Conservation (phyloP, 2,329 filamentous ascomycete species). For the Furcasterigmium furcatum region DNA sequence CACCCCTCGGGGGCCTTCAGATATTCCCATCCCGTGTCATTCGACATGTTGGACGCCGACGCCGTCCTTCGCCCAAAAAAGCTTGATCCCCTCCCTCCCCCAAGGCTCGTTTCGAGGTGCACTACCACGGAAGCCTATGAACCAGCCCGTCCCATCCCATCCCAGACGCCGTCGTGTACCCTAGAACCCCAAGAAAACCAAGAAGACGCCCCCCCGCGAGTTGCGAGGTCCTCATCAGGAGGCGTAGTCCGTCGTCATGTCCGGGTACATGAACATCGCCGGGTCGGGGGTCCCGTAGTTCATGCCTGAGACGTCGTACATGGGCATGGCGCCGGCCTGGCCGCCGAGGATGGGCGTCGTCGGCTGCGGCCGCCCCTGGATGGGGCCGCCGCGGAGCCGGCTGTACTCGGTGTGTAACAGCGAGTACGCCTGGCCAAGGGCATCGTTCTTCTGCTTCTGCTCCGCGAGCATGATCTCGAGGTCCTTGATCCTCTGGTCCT, state of each 20-base stretch:
- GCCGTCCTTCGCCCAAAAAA: too few relatives aligned
- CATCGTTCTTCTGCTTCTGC: constrained; percentile 51
- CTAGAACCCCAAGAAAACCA: too few relatives aligned
- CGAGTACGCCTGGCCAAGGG: constrained; percentile 51
- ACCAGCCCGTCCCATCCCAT: too few relatives aligned
- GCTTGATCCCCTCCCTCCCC: too few relatives aligned
- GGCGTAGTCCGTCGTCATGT: constrained; percentile 13
- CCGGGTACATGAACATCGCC: constrained; percentile 24
- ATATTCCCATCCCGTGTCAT: too few relatives aligned
- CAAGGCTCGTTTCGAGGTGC: too few relatives aligned
- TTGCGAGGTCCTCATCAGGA: constrained; percentile 11
- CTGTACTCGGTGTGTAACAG: constrained; percentile 42
- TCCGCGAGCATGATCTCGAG: constrained; percentile 54
- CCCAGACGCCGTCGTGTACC: too few relatives aligned
- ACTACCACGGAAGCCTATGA: too few relatives aligned
- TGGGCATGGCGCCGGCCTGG: constrained; percentile 7
- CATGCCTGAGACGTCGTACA: constrained; percentile 2
- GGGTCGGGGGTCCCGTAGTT: constrained; percentile 12
- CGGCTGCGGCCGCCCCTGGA: constrained; percentile 7
- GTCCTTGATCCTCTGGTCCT: constrained; percentile 59
- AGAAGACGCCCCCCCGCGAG: too few relatives aligned
- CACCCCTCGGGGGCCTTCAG: too few relatives aligned
- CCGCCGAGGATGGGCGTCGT: constrained; percentile 8
- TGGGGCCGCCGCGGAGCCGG: constrained; percentile 22
- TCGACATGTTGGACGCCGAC: too few relatives aligned